Conservation (phyloP, 2,329 filamentous ascomycete genomes). For the Penicillium sp. region DNA sequence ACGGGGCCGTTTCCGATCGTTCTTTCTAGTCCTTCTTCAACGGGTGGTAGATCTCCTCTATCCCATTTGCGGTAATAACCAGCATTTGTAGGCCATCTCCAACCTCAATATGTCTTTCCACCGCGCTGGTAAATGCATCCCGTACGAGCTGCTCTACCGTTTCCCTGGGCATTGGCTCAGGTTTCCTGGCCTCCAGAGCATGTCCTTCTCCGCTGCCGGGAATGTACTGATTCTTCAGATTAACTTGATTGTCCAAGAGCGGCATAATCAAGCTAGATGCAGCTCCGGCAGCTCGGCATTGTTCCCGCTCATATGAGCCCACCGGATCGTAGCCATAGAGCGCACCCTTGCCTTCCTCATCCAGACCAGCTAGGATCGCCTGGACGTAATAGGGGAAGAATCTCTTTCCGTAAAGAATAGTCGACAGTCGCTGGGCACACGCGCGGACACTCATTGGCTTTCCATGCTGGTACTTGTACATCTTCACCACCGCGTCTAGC, state of each 20-base stretch:
- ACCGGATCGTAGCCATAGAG: conserved; percentile 98
- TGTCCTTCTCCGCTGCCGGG: conserved; percentile 85
- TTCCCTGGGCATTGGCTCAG: conserved; percentile 69
- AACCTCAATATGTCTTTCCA: conserved; percentile 98
- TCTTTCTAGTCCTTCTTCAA: conserved; percentile 82
- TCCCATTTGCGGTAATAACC: conserved; percentile 84
- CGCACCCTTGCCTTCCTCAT: conserved; percentile 92
- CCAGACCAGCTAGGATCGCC: conserved; percentile 89
- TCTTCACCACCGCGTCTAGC: conserved; percentile 93
- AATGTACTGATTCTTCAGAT: conserved; percentile 98
- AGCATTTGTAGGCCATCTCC: conserved; percentile 96
- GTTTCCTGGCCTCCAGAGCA: conserved; percentile 65
- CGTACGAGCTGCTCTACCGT: conserved; percentile 87
- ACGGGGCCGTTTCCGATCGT: conserved; percentile 8
- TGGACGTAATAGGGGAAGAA: conserved; percentile 99
- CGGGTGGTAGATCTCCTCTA: conserved; percentile 81
- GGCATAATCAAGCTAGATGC: conserved; percentile 97
- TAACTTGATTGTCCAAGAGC: conserved; percentile 99
- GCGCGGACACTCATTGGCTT: conserved; percentile 95
- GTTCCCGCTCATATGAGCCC: conserved; percentile 95
- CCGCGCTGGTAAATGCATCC: conserved; percentile 97
- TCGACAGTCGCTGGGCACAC: conserved; percentile 91
- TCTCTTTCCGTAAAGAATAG: conserved; percentile 94
- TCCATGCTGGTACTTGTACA: conserved; percentile 98
- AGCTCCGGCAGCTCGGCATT: conserved; percentile 91